Evolutionary conservation across 2,329 filamentous ascomycete genomes (phyloP).

Genomic region (Fusarium piperis): DNA sequence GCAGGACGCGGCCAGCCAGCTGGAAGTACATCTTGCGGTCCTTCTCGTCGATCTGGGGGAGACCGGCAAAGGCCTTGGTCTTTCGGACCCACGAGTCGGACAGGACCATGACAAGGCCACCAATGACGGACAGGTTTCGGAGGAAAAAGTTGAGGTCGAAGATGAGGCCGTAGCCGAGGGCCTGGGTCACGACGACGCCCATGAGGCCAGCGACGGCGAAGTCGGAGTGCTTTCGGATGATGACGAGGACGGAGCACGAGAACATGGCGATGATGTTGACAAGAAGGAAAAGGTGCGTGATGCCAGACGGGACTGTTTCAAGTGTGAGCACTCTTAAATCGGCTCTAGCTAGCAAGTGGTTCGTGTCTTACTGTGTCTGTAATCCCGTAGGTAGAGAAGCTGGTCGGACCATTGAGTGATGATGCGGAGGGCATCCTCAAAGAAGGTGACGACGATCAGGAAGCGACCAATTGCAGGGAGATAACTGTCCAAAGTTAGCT

Average conservation of each 20-base stretch:
- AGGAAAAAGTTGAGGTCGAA: constrained; percentile 99
- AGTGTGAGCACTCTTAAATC: constrained; percentile 30
- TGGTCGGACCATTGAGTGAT: constrained; percentile 98
- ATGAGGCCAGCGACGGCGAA: constrained; percentile 92
- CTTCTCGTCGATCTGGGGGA: constrained; percentile 96
- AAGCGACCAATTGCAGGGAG: constrained; percentile 96
- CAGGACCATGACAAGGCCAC: constrained; percentile 95
- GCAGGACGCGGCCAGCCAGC: constrained; percentile 90
- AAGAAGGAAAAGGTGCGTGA: constrained; percentile 94
- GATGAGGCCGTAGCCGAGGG: constrained; percentile 95
- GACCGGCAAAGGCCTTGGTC: constrained; percentile 93
- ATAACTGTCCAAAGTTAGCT: constrained; percentile 67
- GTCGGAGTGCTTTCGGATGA: constrained; percentile 90
- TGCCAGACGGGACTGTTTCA: constrained; percentile 78
- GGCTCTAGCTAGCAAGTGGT: not conserved
- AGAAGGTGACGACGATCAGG: constrained; percentile 96
- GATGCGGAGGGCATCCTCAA: constrained; percentile 96
- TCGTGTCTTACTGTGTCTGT: constrained; percentile 81
- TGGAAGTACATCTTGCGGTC: constrained; percentile 99
- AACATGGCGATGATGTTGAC: constrained; percentile 91
- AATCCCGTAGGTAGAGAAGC: constrained; percentile 90
- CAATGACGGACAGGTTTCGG: constrained; percentile 96
- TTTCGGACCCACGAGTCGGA: constrained; percentile 99
- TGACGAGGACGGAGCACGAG: constrained; percentile 84
- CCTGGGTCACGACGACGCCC: constrained; percentile 90